phyloP scores from a whole-genome alignment of 768 basidiomycete species.

The Lactarius quietus region DNA sequence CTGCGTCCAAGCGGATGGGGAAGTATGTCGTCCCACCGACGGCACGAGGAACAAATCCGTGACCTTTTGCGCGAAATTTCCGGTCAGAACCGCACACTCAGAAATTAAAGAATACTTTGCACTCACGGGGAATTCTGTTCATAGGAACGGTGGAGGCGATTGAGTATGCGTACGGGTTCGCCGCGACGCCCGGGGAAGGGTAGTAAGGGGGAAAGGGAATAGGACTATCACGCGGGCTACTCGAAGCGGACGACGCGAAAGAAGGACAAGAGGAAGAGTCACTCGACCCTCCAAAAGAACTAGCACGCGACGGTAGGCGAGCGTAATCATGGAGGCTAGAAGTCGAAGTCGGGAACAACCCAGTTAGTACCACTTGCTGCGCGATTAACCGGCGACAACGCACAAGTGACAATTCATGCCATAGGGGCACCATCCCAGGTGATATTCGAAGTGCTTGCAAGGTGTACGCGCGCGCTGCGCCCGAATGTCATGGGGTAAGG shows the following conservation, averaged over 20 bases:
- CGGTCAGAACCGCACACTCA: no score
- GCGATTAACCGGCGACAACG: not conserved
- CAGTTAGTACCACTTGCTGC: not conserved
- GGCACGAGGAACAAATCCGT: constrained; percentile 4
- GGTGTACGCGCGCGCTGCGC: constrained; percentile 11
- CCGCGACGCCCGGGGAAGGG: not conserved
- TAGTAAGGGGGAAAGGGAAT: not conserved
- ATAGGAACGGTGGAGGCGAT: not conserved
- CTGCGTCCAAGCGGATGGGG: constrained; percentile 12
- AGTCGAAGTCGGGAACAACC: not conserved
- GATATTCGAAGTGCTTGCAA: constrained; percentile 15
- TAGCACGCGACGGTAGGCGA: not conserved
- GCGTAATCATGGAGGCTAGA: constrained; percentile 13
- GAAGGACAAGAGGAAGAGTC: not conserved
- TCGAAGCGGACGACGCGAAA: constrained; percentile 3
- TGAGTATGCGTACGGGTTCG: not conserved
- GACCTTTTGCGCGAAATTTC: not conserved
- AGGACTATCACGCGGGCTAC: constrained; percentile 17
- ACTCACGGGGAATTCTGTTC: constrained; percentile 7
- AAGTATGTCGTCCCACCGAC: constrained; percentile 23
- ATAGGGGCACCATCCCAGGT: constrained; percentile 21
- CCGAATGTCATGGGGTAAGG: constrained; percentile 5
- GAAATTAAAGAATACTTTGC: not conserved
- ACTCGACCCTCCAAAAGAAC: not conserved
- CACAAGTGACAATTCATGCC: constrained; percentile 16